Evolutionary conservation across 352 stramenopile species (phyloP).

Genomic region (Pythium brassicae): DNA sequence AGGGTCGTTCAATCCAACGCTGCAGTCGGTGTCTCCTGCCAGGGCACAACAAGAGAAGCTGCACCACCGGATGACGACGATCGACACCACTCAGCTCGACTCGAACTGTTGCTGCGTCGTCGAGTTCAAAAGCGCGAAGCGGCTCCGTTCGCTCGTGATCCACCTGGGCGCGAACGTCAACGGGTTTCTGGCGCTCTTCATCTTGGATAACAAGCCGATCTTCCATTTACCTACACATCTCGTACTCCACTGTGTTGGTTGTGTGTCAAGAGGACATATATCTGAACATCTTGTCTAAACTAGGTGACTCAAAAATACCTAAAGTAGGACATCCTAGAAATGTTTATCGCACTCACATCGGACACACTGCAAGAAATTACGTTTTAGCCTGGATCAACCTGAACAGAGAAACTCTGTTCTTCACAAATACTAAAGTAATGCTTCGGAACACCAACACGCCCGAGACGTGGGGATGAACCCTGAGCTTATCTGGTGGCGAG

Average conservation of each 20-base stretch:
- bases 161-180: slow-evolving; percentile 82
- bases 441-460: background rate
- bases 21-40: too few relatives aligned
- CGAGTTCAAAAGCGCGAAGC: slow-evolving; percentile 75
- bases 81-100: slow-evolving; percentile 84
- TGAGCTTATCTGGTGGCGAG: background rate
- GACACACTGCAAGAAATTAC: background rate
- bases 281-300: too few relatives aligned
- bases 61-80: too few relatives aligned
- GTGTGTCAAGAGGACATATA: too few relatives aligned
- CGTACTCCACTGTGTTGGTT: too few relatives aligned
- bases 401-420: background rate
- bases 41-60: too few relatives aligned
- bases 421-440: background rate
- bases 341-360: background rate
- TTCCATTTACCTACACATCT: too few relatives aligned
- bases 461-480: background rate
- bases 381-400: background rate
- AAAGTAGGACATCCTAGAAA: too few relatives aligned
- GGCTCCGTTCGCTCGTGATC: slow-evolving; percentile 69
- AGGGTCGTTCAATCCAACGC: too few relatives aligned
- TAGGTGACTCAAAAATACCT: background rate
- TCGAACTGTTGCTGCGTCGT: slow-evolving; percentile 80
- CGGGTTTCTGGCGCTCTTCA: slow-evolving; percentile 62
- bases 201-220: too few relatives aligned